phyloP scores from a whole-genome alignment of 169 alveolate species.

The Eimeria praecox region DNA sequence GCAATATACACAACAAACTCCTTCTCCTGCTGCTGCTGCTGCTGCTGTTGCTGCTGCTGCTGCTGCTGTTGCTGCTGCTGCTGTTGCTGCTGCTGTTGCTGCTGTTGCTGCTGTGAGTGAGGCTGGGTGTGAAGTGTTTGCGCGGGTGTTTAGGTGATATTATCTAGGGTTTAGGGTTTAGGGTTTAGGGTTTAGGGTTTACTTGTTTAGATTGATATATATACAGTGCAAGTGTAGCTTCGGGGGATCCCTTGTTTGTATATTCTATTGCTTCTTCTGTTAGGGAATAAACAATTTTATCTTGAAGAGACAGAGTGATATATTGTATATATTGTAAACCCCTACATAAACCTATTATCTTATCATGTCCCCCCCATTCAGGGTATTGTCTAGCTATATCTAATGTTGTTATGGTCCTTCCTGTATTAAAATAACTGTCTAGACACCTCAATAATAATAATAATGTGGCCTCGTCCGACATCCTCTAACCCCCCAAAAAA shows the following conservation, averaged over 20 bases:
- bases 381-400: neutral
- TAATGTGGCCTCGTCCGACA: slow-evolving; percentile 5
- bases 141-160: neutral
- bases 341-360: slow-evolving; percentile 81
- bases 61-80: slow-evolving; percentile 10
- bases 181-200: slow-evolving; percentile 61
- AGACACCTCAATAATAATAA: neutral
- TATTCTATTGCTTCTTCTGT: slow-evolving; percentile 80
- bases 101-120: neutral
- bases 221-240: slow-evolving; percentile 32
- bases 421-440: neutral
- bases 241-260: slow-evolving; percentile 81
- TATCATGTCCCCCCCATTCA: slow-evolving; percentile 72
- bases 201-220: neutral
- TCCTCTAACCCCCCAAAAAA: neutral
- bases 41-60: slow-evolving; percentile 61
- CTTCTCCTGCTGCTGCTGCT: neutral
- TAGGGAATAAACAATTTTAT: slow-evolving; percentile 69
- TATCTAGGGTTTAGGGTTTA: neutral
- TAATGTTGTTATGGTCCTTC: neutral
- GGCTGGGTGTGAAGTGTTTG: neutral
- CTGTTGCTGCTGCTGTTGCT: slow-evolving; percentile 38
- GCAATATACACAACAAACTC: neutral
- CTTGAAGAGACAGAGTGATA: slow-evolving; percentile 10
- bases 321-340: slow-evolving; percentile 60